Evolutionary conservation across 352 stramenopile species (phyloP), one percentile per base, ranked within the genome.

Genomic region (Paralagenidium karlingii): DNA sequence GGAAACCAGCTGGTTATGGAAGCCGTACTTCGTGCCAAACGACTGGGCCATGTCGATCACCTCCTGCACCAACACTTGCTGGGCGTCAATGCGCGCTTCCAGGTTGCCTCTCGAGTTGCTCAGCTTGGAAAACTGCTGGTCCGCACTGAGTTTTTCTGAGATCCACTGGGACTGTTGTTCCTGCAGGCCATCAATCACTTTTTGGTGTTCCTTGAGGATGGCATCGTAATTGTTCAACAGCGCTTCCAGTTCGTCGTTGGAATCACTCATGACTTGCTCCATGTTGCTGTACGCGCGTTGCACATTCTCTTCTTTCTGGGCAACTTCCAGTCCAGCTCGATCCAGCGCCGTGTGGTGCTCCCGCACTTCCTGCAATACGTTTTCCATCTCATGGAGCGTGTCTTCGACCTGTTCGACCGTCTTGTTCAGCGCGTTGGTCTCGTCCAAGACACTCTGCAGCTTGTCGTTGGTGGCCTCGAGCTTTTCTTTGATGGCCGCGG

Each of bases 201-300:
- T 49, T n/a, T 50, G 32, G 22, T 85, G 58, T 10, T 70, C 51
- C 3, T 59, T 48, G 16, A 84, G 59, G 22, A 73, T 65, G 2
- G 39, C 36, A 5, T 85, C 71, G 29, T 81, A 80, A 24, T 82
- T 64, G 1, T 57, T 63, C 24, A 85, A 29, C 15, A 85, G 29
- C 2, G 16, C 32, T 31, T 67, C 43, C 3, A 93, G 40, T 24
- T 86, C 56, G 9, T 74, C 62, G 30, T 93, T 68, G 0, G 64
- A 53, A 31, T 85, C 76, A 34, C 56, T 85, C 68, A 89, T 82
- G 40, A 79, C 48, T 13, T 77, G 51, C 27, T 79, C 56, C 31
- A 87, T 75, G 29, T 68, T 82, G 3, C 33, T 16, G 24, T 74
- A 65, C 11, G 70, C 52, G 4, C 42, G 26, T 6, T 62, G 34